Conservation (phyloP, 768 basidiomycete genomes). For the Gautieria morchelliformis region DNA sequence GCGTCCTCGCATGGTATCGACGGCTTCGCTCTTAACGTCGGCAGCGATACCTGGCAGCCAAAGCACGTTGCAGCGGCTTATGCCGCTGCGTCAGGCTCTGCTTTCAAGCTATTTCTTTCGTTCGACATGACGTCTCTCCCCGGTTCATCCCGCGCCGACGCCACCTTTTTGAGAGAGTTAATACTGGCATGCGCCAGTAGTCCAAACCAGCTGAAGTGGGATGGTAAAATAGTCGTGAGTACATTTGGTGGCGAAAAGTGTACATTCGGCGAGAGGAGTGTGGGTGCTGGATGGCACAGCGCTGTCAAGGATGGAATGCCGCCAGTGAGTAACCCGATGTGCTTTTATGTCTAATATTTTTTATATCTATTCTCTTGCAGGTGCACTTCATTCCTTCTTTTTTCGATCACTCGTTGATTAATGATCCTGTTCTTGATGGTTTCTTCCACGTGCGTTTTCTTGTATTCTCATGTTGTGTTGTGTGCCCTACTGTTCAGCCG, state of each 20-base stretch:
- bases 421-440: constrained; percentile 33
- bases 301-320: constrained; percentile 35
- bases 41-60: constrained; percentile 53
- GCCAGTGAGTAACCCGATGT: constrained; percentile 15
- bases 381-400: constrained; percentile 22
- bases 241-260: constrained; percentile 67
- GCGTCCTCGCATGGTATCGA: constrained; percentile 54
- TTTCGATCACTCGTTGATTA: constrained; percentile 17
- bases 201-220: constrained; percentile 47
- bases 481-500: constrained; percentile 14
- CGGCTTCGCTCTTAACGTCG: constrained; percentile 65
- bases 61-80: constrained; percentile 56
- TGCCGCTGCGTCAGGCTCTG: constrained; percentile 15
- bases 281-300: constrained; percentile 45
- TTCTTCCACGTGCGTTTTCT: constrained; percentile 43
- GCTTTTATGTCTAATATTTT: not conserved
- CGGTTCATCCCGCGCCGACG: constrained; percentile 40
- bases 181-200: constrained; percentile 44
- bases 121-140: constrained; percentile 40
- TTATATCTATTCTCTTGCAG: constrained; percentile 13
- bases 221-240: constrained; percentile 45
- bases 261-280: constrained; percentile 47
- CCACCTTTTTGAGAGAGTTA: constrained; percentile 39
- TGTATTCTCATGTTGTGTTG: not conserved
- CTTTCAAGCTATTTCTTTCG: constrained; percentile 27